Base-by-base conservation (phyloP, 495 filamentous ascomycete genomes). In the Hypoxylon intermedium region DNA sequence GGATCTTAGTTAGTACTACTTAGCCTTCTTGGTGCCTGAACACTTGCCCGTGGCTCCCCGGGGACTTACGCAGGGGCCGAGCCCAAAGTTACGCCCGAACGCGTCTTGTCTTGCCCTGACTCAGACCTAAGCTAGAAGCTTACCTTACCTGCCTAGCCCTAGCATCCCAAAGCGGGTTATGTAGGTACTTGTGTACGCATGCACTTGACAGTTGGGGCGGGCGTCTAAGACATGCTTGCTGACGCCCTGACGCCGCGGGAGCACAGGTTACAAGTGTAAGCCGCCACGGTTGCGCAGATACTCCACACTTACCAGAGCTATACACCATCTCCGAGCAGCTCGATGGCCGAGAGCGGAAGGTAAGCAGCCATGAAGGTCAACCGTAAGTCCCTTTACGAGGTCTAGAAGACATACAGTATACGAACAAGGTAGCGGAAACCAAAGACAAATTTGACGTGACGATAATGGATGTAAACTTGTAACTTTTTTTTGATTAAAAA, bases 11-110 rank as follows among this genome's bases (percentile, higher is more conserved):
- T n/a, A n/a, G n/a, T n/a, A n/a, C n/a, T n/a, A n/a, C n/a, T n/a
- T n/a, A n/a, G n/a, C n/a, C 30, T 3, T 33, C 9, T 12, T 12
- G 9, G 34, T 37, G 3, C 7, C 12, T 37, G 7, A 37, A 26
- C 3, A 26, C 24, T 4, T 16, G 31, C 9, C 0, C 13, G 36
- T 54, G 58, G 48, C 34, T 18, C 23, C 3, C 19, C 53, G 52
- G 46, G 59, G 46, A 58, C 60, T 54, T 48, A 58, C 34, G 60
- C 60, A 63, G 53, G 53, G 53, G 41, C 60, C 40, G 60, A 28
- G 26, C 9, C 26, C 3, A 34, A 13, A 59, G 61, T 65, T 59
- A 59, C 61, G 61, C 46, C 61, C 54, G 61, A 55, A 7, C 24
- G 7, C 21, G 16, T 48, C n/a, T 40, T 21, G 24, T 20, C 37